Evolutionary conservation across 1,139 yeast genomes (phyloP), one percentile per base, ranked within the genome.

Genomic region (Meyerozyma carpophila): DNA sequence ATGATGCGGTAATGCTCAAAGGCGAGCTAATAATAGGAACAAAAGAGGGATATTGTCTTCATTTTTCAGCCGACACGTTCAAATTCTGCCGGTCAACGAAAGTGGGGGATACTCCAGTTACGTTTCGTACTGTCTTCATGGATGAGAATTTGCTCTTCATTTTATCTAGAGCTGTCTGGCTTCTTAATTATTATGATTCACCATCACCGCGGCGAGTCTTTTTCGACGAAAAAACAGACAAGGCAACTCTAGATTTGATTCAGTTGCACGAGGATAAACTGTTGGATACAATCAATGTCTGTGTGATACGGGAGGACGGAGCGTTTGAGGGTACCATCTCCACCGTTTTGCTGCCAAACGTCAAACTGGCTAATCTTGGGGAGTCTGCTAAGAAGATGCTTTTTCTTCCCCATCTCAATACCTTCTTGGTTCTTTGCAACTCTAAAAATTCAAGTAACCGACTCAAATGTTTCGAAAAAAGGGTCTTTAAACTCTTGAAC

Each of bases 241-340:
- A 58, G 42, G 48, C 61, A 26, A 48, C 59, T 18, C 18, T 36
- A 5, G 43, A 48, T 4, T 40, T 50, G 42, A 39, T 45, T 3
- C 41, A 41, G 29, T 24, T 45, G 16, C 47, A 50, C 20, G 34
- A 29, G 44, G 38, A 38, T 32, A 5, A 45, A 41, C 32, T 40
- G 28, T 7, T 45, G 41, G 7, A 42, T 47, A 4, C 31, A 41
- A 3, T 55, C 55, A 24, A 52, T 55, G 9, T 52, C 72, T 41
- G 71, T 70, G 57, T 74, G 8, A 56, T 76, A 2, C 59, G 82
- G 46, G 80, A 74, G 41, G 81, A 78, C 49, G 84, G 83, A 0
- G 57, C 81, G 16, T 63, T 70, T 27, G 46, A 71, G 2, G 61
- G 73, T 0, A 55, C 60, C 2, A 47, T 77, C 1, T 59, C 48